Percentiles rank a stretch among this genome's conserved stretches.
phyloP scores from a whole-genome alignment of 139 green algal genomes.

The Raphidocelis subcapitata region DNA sequence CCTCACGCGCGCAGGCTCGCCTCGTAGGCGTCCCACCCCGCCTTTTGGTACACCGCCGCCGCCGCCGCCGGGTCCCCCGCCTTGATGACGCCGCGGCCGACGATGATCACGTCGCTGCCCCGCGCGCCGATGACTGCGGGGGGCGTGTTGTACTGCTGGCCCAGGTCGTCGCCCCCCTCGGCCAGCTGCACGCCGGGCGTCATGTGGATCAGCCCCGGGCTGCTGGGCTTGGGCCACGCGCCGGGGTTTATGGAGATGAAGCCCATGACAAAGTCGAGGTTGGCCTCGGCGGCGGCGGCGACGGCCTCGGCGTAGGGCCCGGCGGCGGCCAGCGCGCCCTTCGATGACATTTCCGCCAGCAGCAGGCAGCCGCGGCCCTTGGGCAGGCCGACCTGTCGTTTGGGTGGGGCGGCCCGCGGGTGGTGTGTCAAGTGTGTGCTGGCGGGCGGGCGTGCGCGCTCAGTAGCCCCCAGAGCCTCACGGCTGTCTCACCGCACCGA shows the following conservation, averaged over 20 bases:
- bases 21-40: conserved; percentile 91
- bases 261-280: conserved; percentile 97
- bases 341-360: conserved; percentile 94
- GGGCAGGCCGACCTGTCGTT: conserved; percentile 43
- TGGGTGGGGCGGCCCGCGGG: too few species aligned
- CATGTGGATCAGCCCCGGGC: conserved; percentile 95
- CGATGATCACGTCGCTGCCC: conserved; percentile 98
- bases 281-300: conserved; percentile 68
- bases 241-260: conserved; percentile 94
- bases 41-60: conserved; percentile 81
- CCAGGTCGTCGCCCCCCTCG: conserved; percentile 87
- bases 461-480: too few species aligned
- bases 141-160: conserved; percentile 99
- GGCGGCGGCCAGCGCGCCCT: conserved; percentile 89
- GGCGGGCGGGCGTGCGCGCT: too few species aligned
- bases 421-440: too few species aligned
- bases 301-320: conserved; percentile 85
- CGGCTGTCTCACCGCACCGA: too few species aligned
- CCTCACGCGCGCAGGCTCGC: conserved; percentile 19
- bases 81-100: conserved; percentile 90
- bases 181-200: conserved; percentile 96
- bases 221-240: conserved; percentile 63
- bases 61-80: conserved; percentile 62
- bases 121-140: conserved; percentile 72
- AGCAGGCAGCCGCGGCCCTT: conserved; percentile 75